Conservation (phyloP, 2,329 filamentous ascomycete species). For the Thelonectria blattea region DNA sequence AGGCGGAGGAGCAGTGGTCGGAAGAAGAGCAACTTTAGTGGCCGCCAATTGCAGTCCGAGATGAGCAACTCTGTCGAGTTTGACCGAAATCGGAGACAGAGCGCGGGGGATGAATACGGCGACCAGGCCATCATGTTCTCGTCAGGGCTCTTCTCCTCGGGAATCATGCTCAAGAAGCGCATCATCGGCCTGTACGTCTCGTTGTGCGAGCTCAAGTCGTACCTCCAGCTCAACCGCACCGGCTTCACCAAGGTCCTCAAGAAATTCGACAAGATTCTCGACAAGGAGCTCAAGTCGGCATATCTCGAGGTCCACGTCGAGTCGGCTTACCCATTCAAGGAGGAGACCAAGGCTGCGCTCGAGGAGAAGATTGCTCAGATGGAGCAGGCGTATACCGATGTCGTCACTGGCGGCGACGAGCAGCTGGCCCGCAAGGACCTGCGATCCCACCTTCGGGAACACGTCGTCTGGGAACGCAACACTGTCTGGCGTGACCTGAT, state of each 20-base stretch:
- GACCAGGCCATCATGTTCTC: slow-evolving; percentile 73
- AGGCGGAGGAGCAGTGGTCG: slow-evolving; percentile 50
- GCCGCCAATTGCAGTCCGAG: slow-evolving; percentile 53
- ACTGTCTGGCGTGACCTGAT: slow-evolving; percentile 99
- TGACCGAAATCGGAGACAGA: slow-evolving; percentile 63
- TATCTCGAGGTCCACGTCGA: slow-evolving; percentile 81
- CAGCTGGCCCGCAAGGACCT: slow-evolving; percentile 82
- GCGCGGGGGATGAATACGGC: slow-evolving; percentile 77
- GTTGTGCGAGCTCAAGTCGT: slow-evolving; percentile 94
- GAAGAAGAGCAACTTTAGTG: slow-evolving; percentile 48
- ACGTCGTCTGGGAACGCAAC: slow-evolving; percentile 98
- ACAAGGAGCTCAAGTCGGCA: slow-evolving; percentile 76
- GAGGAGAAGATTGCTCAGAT: slow-evolving; percentile 75
- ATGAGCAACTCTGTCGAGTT: slow-evolving; percentile 68
- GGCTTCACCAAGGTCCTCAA: slow-evolving; percentile 96
- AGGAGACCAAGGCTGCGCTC: slow-evolving; percentile 72
- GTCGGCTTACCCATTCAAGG: slow-evolving; percentile 80
- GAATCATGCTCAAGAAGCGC: slow-evolving; percentile 90
- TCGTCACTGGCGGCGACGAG: slow-evolving; percentile 83
- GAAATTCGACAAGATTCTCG: slow-evolving; percentile 97
- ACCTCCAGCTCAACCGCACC: slow-evolving; percentile 93
- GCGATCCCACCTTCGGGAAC: slow-evolving; percentile 88
- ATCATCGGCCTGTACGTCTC: slow-evolving; percentile 88
- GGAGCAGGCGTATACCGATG: slow-evolving; percentile 78
- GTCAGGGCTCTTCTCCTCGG: slow-evolving; percentile 67